Evolutionary conservation across 176 grass and related monocot genomes (phyloP).

Genomic region (Hyparrhenia diplandra): DNA sequence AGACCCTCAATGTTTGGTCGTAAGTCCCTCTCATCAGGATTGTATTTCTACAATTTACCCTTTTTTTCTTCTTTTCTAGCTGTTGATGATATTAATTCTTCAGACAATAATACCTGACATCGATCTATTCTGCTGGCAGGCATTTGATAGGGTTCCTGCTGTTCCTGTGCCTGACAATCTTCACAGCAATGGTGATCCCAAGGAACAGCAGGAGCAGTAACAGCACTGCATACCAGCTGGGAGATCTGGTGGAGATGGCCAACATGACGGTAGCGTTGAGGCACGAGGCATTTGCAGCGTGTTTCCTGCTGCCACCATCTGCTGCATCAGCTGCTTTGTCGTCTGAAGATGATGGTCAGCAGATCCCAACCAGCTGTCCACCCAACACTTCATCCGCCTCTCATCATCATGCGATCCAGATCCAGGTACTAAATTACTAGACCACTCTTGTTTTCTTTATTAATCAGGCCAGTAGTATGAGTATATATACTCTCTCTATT

Average conservation of each 20-base stretch:
- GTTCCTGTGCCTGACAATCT: slow-evolving; percentile 66
- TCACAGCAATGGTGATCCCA: slow-evolving; percentile 68
- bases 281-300: slow-evolving; percentile 34
- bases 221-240: slow-evolving; percentile 13
- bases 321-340: slow-evolving; percentile 11
- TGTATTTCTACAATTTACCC: too few relatives aligned
- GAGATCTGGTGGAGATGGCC: slow-evolving; percentile 27
- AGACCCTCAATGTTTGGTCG: slow-evolving; percentile 87
- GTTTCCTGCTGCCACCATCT: slow-evolving; percentile 36
- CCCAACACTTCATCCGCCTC: slow-evolving; percentile 37
- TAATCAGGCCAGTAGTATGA: background rate
- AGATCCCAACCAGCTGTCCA: slow-evolving; percentile 39
- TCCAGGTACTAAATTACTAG: slow-evolving; percentile 25
- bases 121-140: slow-evolving; percentile 24
- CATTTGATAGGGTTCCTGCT: slow-evolving; percentile 84
- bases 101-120: background rate
- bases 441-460: background rate
- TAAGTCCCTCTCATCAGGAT: slow-evolving; percentile 25
- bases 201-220: background rate
- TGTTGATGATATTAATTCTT: background rate
- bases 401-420: slow-evolving; percentile 30
- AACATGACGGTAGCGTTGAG: slow-evolving; percentile 39
- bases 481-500: background rate
- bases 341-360: slow-evolving; percentile 32
- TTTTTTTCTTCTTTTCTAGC: too few relatives aligned